Base-by-base conservation (phyloP, 1,139 yeast species). In the Suhomyces guaymorum region DNA sequence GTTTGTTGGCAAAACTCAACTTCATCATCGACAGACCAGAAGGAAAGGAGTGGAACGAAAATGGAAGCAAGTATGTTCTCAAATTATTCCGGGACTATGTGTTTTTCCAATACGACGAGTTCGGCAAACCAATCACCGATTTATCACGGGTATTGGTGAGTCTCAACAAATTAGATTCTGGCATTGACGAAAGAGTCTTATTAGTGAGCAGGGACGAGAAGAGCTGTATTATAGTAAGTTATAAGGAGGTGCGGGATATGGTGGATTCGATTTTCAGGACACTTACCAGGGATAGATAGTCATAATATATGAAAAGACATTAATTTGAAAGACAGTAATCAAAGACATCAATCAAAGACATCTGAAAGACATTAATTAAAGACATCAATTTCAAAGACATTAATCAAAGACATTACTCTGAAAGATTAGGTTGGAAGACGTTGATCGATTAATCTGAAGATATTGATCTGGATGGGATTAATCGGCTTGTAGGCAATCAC, bases 101-200 rank as follows among this genome's bases (percentile, higher is more conserved):
- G 4, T 92, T 90, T 62, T 94, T 86, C 53, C 95, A 86, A 53
- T 75, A 72, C 30, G 89, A 88, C 55, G 94, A 83, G 35, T 61
- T 63, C 22, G 96, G 96, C 12, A 75, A 75, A 49, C 89, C 96
- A 2, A 77, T 82, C 3, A 66, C 88, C 38, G 97, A 94, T 59
- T 67, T 92, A 48, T 82, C 90, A 2, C 88, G 89, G 55, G 94
- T 90, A 4, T 66, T 94, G 44, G 68, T 78, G 33, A 78, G 83
- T 47, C 66, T 92, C 51, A 92, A 92, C 62, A 92, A 92, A 59
- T 67, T 92, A 41, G 99, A 94, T 57, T 95, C 94, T 10, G 98
- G 97, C 1, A 75, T 84, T 29, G 92, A 87, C 34, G 98, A 92
- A 57, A 80, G 78, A 50, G 62, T 92, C 17, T 66, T 89, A 54